Evolutionary conservation across 148 eudicot genomes (phyloP).

Genomic region (Nepenthes gracilis): DNA sequence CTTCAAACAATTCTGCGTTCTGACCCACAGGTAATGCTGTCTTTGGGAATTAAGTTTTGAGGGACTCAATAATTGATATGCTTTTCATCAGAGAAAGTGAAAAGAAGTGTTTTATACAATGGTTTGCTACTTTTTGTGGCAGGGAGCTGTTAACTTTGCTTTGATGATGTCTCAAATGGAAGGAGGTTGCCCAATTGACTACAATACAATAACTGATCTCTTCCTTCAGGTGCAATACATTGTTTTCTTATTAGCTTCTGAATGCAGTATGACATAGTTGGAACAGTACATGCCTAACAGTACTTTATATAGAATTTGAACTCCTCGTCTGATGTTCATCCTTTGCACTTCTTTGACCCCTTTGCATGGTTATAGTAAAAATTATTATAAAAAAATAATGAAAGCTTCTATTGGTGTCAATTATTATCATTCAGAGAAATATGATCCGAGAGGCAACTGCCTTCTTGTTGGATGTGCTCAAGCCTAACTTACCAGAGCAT

Average conservation of each 20-base stretch:
- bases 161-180: constrained; percentile 99
- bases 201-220: constrained; percentile 94
- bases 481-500: constrained; percentile 92
- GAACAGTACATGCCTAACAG: neutral
- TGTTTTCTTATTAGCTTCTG: neutral
- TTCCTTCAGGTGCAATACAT: constrained; percentile 67
- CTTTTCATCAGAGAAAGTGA: neutral
- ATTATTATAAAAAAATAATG: too few species aligned
- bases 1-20: constrained; percentile 91
- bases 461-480: constrained; percentile 87
- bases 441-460: constrained; percentile 99
- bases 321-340: too few species aligned
- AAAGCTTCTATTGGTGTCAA: neutral
- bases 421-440: constrained; percentile 48
- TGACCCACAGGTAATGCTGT: constrained; percentile 69
- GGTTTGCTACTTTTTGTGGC: constrained; percentile 5
- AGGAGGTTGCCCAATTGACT: constrained; percentile 97
- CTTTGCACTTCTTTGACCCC: too few species aligned
- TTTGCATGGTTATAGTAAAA: too few species aligned
- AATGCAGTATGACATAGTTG: neutral
- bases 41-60: neutral
- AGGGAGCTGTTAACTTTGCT: constrained; percentile 98
- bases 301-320: too few species aligned
- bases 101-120: too few species aligned
- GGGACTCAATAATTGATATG: neutral